Evolutionary conservation across 2,329 filamentous ascomycete genomes (phyloP).

Genomic region (Pseudogymnoascus sp.): DNA sequence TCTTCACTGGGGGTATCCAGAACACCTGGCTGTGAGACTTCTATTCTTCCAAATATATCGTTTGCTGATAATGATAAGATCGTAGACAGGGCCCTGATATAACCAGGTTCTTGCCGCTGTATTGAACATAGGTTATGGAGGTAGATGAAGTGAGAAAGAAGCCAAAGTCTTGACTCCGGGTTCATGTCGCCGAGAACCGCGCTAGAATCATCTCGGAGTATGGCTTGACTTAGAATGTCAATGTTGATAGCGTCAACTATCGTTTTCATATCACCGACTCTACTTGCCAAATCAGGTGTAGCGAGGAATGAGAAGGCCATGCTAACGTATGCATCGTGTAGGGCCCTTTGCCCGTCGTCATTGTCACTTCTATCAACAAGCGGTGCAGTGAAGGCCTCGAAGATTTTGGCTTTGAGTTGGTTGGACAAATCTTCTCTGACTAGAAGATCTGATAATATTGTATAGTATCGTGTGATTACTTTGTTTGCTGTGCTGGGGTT

Average conservation of each 20-base stretch:
- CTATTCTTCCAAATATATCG: conserved; percentile 42
- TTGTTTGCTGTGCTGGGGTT: not conserved
- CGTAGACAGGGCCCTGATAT: conserved; percentile 45
- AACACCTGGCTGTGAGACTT: conserved; percentile 37
- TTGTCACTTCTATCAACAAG: not conserved
- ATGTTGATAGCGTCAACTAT: conserved; percentile 22
- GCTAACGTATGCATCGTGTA: conserved; percentile 19
- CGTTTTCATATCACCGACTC: conserved; percentile 19
- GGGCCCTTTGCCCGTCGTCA: not conserved
- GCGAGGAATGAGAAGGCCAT: conserved; percentile 27
- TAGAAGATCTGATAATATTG: not conserved
- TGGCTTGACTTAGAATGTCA: conserved; percentile 19
- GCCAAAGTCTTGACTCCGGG: conserved; percentile 44
- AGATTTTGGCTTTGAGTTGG: not conserved
- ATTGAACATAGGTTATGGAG: conserved; percentile 36
- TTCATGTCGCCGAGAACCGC: conserved; percentile 14
- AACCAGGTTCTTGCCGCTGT: conserved; percentile 32
- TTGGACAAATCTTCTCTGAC: not conserved
- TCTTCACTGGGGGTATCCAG: conserved; percentile 20
- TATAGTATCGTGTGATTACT: not conserved
- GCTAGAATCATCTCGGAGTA: conserved; percentile 15
- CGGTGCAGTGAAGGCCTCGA: not conserved
- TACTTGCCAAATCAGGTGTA: conserved; percentile 22
- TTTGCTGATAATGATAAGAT: conserved; percentile 44
- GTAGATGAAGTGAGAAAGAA: conserved; percentile 59